Base-by-base conservation (phyloP, 805 yeast species). In the Cyberlindnera meyerae region DNA sequence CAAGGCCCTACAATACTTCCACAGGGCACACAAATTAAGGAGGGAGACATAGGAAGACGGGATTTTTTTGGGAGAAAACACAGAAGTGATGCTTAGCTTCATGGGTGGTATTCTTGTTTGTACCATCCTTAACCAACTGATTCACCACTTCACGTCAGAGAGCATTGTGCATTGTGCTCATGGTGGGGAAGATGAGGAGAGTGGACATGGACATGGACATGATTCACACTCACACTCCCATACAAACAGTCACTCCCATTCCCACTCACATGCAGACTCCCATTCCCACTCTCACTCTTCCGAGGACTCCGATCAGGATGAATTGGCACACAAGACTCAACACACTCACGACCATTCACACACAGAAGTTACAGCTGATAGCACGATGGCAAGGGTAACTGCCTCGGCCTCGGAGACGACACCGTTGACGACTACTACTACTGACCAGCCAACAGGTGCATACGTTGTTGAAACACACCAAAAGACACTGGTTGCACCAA, bases 141-240 rank as follows among this genome's bases (percentile, higher is more conserved):
- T 93, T 5, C 96, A 89, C 58, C 57, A 75, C 24, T 58, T 79
- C 35, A 85, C 97, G 0, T 76, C 90, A 34, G 85, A 85, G 55
- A 79, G 89, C 22, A 73, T 89, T 24, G 83, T 89, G 0, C 96
- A 88, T 54, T 88, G 96, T 60, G 82, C 77, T 12, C 96, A 88
- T 51, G 76, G 66, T 11, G 70, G 61, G n/a, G n/a, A n/a, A 11
- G 65, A 55, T 12, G 58, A 32, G 16, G 45, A 36, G 32, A 43
- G 45, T 32, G 41, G 39, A 11, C 45, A 40, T 34, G 21, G 28
- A 12, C 53, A 52, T 36, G 28, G 27, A 7, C 40, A 43, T 16
- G 39, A 49, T 29, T 29, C 48, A 2, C 49, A 49, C 34, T 31
- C 44, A 3, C 47, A 41, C 28, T 16, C 26, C 5, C 45, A 40